Conservation (phyloP, 1,284 basidiomycete species). For the Irpex sp. region DNA sequence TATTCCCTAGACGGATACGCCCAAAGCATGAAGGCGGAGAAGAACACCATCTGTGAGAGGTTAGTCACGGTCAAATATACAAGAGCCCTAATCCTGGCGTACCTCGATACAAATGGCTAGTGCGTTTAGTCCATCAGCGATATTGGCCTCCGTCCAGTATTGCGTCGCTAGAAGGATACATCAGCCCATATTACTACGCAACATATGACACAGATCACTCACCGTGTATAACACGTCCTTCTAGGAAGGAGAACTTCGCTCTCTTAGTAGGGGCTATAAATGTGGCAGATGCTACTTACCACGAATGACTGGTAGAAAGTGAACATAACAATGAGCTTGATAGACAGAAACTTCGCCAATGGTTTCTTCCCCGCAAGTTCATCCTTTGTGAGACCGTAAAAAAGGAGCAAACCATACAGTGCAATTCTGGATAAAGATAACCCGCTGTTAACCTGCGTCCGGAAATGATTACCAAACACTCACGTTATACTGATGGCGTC, state of each 20-base stretch:
- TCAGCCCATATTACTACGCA: neutral
- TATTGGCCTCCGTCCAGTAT: conserved; percentile 79
- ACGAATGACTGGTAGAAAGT: conserved; percentile 79
- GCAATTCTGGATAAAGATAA: conserved; percentile 48
- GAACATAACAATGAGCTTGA: conserved; percentile 85
- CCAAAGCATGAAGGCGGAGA: conserved; percentile 76
- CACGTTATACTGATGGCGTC: conserved; percentile 81
- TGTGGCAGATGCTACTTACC: conserved; percentile 36
- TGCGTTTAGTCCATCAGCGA: conserved; percentile 81
- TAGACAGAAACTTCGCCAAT: conserved; percentile 77
- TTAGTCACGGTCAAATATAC: neutral
- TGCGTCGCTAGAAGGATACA: conserved; percentile 44
- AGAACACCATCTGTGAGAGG: conserved; percentile 67
- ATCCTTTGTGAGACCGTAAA: conserved; percentile 76
- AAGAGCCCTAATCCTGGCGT: neutral
- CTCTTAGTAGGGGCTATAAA: neutral
- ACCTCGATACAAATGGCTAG: conserved; percentile 83
- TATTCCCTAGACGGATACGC: conserved; percentile 77
- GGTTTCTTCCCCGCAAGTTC: conserved; percentile 76
- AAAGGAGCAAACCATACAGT: conserved; percentile 76
- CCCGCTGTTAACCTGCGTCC: conserved; percentile 3
- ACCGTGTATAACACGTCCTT: conserved; percentile 62
- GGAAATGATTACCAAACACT: conserved; percentile 11
- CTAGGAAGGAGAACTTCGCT: conserved; percentile 53
- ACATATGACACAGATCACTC: conserved; percentile 8